Conservation (phyloP, 495 filamentous ascomycete genomes). For the Cercophora samala region DNA sequence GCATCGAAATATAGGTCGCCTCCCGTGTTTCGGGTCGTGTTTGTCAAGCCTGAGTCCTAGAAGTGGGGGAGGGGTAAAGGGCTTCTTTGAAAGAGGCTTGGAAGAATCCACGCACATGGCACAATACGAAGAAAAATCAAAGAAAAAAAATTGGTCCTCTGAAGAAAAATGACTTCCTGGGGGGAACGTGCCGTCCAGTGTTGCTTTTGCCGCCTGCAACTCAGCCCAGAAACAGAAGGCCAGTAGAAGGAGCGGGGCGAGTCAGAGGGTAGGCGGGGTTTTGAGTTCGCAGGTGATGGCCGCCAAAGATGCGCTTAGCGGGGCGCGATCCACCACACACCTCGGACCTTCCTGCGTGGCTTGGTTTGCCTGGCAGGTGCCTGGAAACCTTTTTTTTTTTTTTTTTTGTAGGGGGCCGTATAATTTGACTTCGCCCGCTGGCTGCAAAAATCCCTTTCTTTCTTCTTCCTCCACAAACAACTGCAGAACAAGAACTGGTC, state of each 20-base stretch:
- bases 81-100: background rate
- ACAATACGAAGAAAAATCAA: background rate
- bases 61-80: background rate
- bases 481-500: background rate
- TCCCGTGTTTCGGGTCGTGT: constrained; percentile 2
- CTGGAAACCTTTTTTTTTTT: background rate
- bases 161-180: no score
- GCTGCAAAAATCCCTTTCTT: background rate
- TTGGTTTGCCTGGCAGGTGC: constrained; percentile 4
- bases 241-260: constrained; percentile 1
- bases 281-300: background rate
- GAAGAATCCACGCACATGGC: background rate
- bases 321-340: constrained; percentile 4
- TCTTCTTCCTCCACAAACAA: background rate
- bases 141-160: no score
- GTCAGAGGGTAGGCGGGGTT: constrained; percentile 7
- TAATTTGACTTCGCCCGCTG: background rate
- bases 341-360: background rate
- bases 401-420: background rate
- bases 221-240: background rate
- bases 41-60: background rate
- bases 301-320: constrained; percentile 8
- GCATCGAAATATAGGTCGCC: background rate
- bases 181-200: background rate
- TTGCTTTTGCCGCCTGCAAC: constrained; percentile 6